These are phyloP conservation scores for Tetrapisispora iriomotensis DNA, from an alignment of 805 yeast species.

Conservation along the genomic window DNA sequence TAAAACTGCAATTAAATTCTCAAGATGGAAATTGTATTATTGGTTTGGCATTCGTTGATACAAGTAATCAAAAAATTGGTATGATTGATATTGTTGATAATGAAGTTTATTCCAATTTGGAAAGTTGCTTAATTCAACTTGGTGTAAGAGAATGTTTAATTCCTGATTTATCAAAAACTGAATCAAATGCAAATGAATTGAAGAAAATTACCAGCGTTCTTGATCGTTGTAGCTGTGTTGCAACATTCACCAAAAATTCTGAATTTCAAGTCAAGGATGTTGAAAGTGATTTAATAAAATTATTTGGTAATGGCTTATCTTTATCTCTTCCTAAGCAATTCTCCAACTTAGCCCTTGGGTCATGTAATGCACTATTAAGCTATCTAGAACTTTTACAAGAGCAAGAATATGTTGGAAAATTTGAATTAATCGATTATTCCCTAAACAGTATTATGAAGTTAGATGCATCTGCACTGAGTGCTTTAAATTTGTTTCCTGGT, in stretches of 20 bases:
- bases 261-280: conserved; percentile 58
- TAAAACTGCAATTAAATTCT: conserved; percentile 28
- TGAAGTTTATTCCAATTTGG: conserved; percentile 78
- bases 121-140: conserved; percentile 74
- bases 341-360: conserved; percentile 21
- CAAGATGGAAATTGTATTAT: conserved; percentile 37
- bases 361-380: conserved; percentile 46
- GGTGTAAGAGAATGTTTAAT: conserved; percentile 81
- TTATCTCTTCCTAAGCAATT: conserved; percentile 23
- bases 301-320: conserved; percentile 44
- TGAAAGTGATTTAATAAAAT: conserved; percentile 66
- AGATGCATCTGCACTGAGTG: conserved; percentile 82
- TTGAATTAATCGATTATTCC: conserved; percentile 54
- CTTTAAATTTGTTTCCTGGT: conserved; percentile 73
- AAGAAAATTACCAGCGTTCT: conserved; percentile 60
- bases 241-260: conserved; percentile 47
- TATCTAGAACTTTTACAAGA: conserved; percentile 59
- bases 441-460: conserved; percentile 77
- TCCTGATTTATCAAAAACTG: conserved; percentile 30
- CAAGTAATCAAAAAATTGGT: conserved; percentile 56
- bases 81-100: conserved; percentile 76
- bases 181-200: conserved; percentile 32
- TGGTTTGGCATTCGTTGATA: conserved; percentile 75
- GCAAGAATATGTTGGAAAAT: conserved; percentile 44
- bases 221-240: conserved; percentile 68